Percentiles rank a stretch among this genome's conserved stretches.
Evolutionary conservation across 805 yeast genomes (phyloP).

Genomic region (Candida ulmi): DNA sequence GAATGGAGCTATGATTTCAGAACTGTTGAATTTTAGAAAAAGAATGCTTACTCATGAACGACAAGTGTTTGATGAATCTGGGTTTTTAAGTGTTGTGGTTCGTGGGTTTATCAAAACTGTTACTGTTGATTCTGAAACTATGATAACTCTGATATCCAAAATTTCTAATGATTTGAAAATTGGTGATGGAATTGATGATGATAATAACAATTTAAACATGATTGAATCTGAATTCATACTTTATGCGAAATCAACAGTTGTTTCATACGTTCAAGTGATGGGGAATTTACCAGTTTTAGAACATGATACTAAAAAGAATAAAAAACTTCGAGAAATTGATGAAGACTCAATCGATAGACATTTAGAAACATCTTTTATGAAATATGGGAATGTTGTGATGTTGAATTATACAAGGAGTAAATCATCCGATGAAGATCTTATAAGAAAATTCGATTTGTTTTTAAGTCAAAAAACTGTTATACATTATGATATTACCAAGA

Average conservation of each 20-base stretch:
- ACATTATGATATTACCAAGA: conserved; percentile 31
- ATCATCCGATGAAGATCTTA: conserved; percentile 65
- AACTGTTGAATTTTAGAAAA: conserved; percentile 64
- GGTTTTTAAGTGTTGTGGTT: conserved; percentile 75
- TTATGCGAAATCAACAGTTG: conserved; percentile 42
- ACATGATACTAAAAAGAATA: conserved; percentile 80
- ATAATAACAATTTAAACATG: conserved; percentile 70
- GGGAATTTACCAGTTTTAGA: conserved; percentile 97
- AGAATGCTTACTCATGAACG: conserved; percentile 59
- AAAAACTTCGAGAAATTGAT: conserved; percentile 73
- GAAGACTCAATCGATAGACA: conserved; percentile 85
- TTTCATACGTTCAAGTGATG: conserved; percentile 77
- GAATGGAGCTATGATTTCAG: conserved; percentile 82
- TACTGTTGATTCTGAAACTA: conserved; percentile 18
- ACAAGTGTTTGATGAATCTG: conserved; percentile 54
- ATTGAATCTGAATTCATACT: conserved; percentile 85
- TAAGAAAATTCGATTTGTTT: conserved; percentile 54
- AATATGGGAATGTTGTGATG: conserved; percentile 81
- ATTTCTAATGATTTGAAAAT: conserved; percentile 68
- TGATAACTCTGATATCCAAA: conserved; percentile 77
- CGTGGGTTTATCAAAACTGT: conserved; percentile 88
- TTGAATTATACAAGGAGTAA: conserved; percentile 69
- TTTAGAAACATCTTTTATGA: conserved; percentile 60
- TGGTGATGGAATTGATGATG: conserved; percentile 89
- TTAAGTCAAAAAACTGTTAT: conserved; percentile 31